Evolutionary conservation across 73 alveolate genomes (phyloP), one percentile per base, ranked within the genome.

Genomic region (Breviolum minutum): DNA sequence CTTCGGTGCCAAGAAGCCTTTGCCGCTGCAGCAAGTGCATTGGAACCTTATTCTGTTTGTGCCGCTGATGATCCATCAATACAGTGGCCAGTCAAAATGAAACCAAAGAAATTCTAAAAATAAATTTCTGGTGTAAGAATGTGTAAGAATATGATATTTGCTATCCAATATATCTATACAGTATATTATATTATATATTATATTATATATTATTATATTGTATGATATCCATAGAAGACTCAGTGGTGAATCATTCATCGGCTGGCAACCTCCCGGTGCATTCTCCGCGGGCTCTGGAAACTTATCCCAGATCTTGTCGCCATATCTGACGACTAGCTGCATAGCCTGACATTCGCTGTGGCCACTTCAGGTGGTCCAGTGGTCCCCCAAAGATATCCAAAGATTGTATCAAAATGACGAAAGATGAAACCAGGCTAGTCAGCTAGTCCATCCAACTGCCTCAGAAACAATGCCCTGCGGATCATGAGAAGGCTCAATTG

Each of bases 271-370:
- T 77, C 97, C 97, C 60, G 88, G 77, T 40, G 97, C 79, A 60
- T 92, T 92, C 17, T 92, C 98, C 60, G 98, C 91, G 8, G 98
- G 98, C 54, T 92, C 98, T n/a, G 98, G 98, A 61, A 92, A 92
- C 91, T 92, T 92, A 20, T 92, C 98, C 98, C 98, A 92, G 29
- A 92, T 92, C 90, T 92, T 92, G 98, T 92, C 98, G 54, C 98
- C 98, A 81, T 92, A 92, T 92, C 98, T 92, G 69, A 92, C 98
- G 20, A 92, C 98, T 16, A 92, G 90, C 91, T 92, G 98, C 98
- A 92, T 92, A 19, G 98, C 98, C 98, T 92, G 29, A 19, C 83
- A 32, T 10, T 4, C n/a, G 77, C 24, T 68, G 17, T 22, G 17
- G 77, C 77, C 77, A 68, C n/a, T 1, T 14, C n/a, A 68, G 24